A percentile compares a stretch with the other conserved stretches of the same genome.
phyloP scores from a whole-genome alignment of 257 asterid species.

The Salvia hispanica region DNA sequence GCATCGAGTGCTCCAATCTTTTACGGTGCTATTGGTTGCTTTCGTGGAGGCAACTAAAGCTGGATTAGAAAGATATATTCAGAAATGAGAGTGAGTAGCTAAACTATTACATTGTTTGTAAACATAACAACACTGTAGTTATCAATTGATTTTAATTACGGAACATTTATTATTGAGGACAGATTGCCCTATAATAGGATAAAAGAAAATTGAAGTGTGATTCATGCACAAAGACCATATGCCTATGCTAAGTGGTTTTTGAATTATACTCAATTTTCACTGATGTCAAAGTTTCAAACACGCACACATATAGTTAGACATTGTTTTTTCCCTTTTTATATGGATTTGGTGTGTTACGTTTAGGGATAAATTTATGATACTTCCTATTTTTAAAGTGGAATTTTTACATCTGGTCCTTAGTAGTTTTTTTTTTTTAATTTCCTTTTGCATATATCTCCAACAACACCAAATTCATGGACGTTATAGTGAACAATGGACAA shows the following conservation, averaged over 20 bases:
- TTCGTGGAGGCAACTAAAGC: conserved; percentile 8
- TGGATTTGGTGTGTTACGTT: not conserved
- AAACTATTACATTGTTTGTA: not conserved
- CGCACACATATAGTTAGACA: not conserved
- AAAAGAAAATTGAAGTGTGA: not conserved
- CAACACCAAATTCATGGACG: not conserved
- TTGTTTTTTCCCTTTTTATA: not conserved
- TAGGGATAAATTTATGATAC: not conserved
- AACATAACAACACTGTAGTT: not conserved
- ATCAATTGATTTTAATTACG: not conserved
- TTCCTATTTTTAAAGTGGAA: not conserved
- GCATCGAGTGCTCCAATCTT: not conserved
- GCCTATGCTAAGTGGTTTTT: no score
- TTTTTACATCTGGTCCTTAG: not conserved
- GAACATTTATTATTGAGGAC: not conserved
- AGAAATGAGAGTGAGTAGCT: not conserved
- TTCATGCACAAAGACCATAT: not conserved
- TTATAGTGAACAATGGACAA: not conserved
- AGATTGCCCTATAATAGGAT: not conserved
- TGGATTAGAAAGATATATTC: not conserved
- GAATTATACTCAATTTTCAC: no score
- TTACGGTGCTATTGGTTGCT: not conserved
- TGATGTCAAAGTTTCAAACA: no score
- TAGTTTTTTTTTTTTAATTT: not conserved
- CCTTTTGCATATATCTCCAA: conserved; percentile 3